Percentiles rank a stretch among this genome's conserved stretches.
phyloP scores from a whole-genome alignment of 306 rosid species.

The Acacia crassicarpa region DNA sequence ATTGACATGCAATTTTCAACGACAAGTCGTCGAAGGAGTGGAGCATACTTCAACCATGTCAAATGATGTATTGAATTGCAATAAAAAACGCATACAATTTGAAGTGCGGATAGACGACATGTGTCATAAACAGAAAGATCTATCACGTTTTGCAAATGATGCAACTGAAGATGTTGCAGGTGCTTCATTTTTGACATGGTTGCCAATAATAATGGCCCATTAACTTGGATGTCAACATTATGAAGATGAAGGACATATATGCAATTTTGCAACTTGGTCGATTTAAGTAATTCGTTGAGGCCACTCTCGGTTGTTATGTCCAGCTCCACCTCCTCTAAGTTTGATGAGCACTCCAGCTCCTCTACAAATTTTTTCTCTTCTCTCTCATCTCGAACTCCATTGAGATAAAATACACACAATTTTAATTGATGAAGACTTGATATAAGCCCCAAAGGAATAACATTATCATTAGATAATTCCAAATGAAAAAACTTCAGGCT shows the following conservation, averaged over 20 bases:
- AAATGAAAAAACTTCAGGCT: neutral
- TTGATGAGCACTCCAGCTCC: neutral
- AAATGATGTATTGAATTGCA: neutral
- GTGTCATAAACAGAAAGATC: neutral
- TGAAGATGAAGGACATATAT: neutral
- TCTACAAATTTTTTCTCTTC: neutral
- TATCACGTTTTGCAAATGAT: no score
- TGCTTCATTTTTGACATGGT: neutral
- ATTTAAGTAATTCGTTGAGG: neutral
- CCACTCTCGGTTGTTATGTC: neutral
- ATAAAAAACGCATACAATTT: fast-evolving
- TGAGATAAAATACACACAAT: no score
- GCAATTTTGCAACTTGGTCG: neutral
- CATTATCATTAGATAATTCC: fast-evolving
- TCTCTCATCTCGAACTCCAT: no score
- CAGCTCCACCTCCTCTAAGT: neutral
- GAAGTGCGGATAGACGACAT: neutral
- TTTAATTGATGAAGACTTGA: neutral
- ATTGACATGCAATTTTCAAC: no score
- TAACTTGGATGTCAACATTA: fast-evolving
- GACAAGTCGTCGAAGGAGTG: fast-evolving
- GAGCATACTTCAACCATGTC: neutral
- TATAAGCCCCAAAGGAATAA: neutral
- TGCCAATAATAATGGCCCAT: neutral
- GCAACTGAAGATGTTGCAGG: neutral